These are phyloP conservation scores for Haberlea rhodopensis DNA, from an alignment of 257 asterid genomes.

Conservation along the genomic window DNA sequence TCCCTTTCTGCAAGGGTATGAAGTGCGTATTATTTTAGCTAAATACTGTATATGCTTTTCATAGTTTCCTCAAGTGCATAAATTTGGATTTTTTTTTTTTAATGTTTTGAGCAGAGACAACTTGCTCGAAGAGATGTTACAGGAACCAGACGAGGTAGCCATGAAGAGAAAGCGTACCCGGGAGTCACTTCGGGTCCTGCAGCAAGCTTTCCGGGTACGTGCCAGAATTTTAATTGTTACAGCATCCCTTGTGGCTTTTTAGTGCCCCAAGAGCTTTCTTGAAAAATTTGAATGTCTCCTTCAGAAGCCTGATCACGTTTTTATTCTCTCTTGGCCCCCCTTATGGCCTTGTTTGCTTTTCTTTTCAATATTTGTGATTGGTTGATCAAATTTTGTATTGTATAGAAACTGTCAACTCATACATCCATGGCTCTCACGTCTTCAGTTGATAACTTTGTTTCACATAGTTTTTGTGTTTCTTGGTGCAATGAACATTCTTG, in stretches of 20 bases:
- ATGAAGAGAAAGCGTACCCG: constrained; percentile 85
- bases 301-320: background rate
- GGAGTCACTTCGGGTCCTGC: constrained; percentile 80
- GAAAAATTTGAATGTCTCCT: background rate
- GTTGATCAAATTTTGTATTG: background rate
- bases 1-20: background rate
- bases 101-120: constrained; percentile 61
- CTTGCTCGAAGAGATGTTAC: constrained; percentile 88
- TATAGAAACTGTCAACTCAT: too few species aligned
- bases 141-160: constrained; percentile 94
- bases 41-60: background rate
- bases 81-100: constrained; percentile 23
- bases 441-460: background rate
- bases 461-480: background rate
- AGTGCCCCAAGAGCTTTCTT: background rate
- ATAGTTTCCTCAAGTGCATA: background rate
- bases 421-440: too few species aligned
- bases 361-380: background rate
- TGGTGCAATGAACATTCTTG: background rate
- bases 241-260: background rate
- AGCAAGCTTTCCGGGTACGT: constrained; percentile 91
- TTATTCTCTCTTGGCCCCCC: background rate
- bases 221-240: constrained; percentile 14
- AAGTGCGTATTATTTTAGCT: background rate
- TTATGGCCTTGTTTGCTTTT: background rate